Evolutionary conservation across 148 eudicot species (phyloP).

Genomic region (Tetragonia tetragonoides): DNA sequence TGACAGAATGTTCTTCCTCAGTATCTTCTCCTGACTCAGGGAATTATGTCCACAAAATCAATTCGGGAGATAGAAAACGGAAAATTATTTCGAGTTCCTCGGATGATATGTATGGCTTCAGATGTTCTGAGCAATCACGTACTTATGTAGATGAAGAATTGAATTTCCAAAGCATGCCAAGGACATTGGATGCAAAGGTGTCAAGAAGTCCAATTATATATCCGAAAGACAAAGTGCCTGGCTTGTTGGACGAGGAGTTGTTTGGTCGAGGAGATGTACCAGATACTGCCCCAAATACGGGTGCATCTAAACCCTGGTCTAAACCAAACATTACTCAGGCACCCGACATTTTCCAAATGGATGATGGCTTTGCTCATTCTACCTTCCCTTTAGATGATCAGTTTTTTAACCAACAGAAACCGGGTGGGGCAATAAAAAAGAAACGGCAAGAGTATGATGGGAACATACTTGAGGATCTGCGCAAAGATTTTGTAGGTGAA

Average conservation of each 20-base stretch:
- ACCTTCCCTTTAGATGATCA: slow-evolving; percentile 31
- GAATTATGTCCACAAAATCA: slow-evolving; percentile 33
- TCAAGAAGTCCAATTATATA: slow-evolving; percentile 28
- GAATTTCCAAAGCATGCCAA: slow-evolving; percentile 31
- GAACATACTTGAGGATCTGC: slow-evolving; percentile 33
- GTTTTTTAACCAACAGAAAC: slow-evolving; percentile 31
- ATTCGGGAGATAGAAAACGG: slow-evolving; percentile 45
- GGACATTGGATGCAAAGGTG: slow-evolving; percentile 34
- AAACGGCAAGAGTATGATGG: slow-evolving; percentile 26
- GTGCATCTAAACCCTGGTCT: slow-evolving; percentile 23
- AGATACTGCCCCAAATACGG: slow-evolving; percentile 25
- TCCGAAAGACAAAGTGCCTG: slow-evolving; percentile 25
- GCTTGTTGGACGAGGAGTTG: slow-evolving; percentile 30
- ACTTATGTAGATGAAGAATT: slow-evolving; percentile 28
- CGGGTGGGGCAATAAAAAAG: slow-evolving; percentile 18
- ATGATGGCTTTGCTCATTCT: slow-evolving; percentile 30
- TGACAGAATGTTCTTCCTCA: slow-evolving; percentile 90
- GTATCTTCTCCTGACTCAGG: slow-evolving; percentile 75
- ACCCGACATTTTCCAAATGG: slow-evolving; percentile 27
- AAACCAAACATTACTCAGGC: slow-evolving; percentile 24
- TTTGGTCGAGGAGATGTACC: slow-evolving; percentile 30
- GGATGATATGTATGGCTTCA: slow-evolving; percentile 36
- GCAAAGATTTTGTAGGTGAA: slow-evolving; percentile 58
- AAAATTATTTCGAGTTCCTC: slow-evolving; percentile 30
- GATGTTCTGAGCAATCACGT: slow-evolving; percentile 25